Evolutionary conservation across 1,139 yeast species (phyloP), one percentile per base, ranked within the genome.

Genomic region (Geotrichum bryndzae): DNA sequence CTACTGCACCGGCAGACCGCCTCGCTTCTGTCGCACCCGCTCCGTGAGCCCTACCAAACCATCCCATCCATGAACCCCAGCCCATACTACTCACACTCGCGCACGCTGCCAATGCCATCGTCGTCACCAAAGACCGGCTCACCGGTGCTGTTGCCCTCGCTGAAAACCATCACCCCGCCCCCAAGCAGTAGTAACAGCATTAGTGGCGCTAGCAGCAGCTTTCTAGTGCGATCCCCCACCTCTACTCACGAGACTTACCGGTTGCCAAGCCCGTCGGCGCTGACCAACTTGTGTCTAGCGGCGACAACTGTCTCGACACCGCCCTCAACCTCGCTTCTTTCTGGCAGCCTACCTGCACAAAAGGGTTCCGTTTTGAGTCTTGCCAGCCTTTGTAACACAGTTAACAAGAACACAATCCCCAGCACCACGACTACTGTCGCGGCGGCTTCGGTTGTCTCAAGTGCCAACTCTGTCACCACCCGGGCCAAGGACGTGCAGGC

Each of bases 261-360:
- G 3, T 46, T 46, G 13, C 27, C 38, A 15, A 53, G 50, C 50
- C 33, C 54, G 3, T 33, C 45, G 46, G 52, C 53, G 41, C 35
- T 59, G 38, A 41, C 52, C 35, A 59, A 46, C 51, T 45, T 59
- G 48, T 59, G 61, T 35, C 23, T 50, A 0, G 61, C 58, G 2
- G 58, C 58, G 13, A 27, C 57, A 2, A n/a, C 51, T 13, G 56
- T 53, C 8, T 52, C 54, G 11, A 11, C 35, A 4, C 54, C 54
- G 3, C 13, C 54, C 4, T 31, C 56, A 5, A 53, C 18, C 18
- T 15, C 15, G 27, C 27, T 22, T n/a, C 13, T 31, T 11, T 2
- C 31, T 11, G 7, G 15, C 3, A 29, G 15, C n/a, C 15, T 15
- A 35, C 5, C 22, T 3, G 7, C 23, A 41, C 48, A 41, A 41